phyloP scores from a whole-genome alignment of 805 yeast genomes.

The Pichia ethanolica region DNA sequence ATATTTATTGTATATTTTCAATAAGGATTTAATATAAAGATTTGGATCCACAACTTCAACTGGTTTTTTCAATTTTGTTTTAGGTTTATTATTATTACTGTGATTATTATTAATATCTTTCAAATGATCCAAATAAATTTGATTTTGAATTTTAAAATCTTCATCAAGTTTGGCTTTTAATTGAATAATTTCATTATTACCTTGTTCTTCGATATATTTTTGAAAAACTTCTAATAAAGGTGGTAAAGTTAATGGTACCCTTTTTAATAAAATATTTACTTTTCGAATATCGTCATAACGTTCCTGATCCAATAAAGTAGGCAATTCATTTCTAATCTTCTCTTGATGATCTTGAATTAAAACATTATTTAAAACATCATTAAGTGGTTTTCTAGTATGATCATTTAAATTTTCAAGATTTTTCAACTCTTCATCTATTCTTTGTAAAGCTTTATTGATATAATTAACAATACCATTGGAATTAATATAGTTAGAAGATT shows the following conservation, averaged over 20 bases:
- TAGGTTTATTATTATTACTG: neutral
- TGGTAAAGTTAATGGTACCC: conserved; percentile 73
- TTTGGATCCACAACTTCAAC: conserved; percentile 48
- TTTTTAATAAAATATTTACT: conserved; percentile 65
- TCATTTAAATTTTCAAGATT: conserved; percentile 76
- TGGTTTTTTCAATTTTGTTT: conserved; percentile 6
- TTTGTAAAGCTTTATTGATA: conserved; percentile 74
- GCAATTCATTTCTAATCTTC: conserved; percentile 69
- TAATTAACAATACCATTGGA: conserved; percentile 85
- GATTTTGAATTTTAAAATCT: neutral
- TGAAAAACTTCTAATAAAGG: conserved; percentile 72
- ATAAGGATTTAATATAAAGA: conserved; percentile 68
- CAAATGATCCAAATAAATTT: conserved; percentile 2
- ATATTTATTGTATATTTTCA: conserved; percentile 63
- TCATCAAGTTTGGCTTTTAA: conserved; percentile 30
- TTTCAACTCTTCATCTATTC: conserved; percentile 77
- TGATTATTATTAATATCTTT: neutral
- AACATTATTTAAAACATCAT: conserved; percentile 67
- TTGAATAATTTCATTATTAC: conserved; percentile 53
- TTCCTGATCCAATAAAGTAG: conserved; percentile 63
- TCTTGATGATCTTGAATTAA: conserved; percentile 75
- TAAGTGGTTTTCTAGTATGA: conserved; percentile 70
- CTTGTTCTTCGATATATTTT: conserved; percentile 60
- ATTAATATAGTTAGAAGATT: conserved; percentile 57
- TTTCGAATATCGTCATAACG: conserved; percentile 67